Base-by-base conservation (phyloP, 148 eudicot species). In the Heliamphora exappendiculata region DNA sequence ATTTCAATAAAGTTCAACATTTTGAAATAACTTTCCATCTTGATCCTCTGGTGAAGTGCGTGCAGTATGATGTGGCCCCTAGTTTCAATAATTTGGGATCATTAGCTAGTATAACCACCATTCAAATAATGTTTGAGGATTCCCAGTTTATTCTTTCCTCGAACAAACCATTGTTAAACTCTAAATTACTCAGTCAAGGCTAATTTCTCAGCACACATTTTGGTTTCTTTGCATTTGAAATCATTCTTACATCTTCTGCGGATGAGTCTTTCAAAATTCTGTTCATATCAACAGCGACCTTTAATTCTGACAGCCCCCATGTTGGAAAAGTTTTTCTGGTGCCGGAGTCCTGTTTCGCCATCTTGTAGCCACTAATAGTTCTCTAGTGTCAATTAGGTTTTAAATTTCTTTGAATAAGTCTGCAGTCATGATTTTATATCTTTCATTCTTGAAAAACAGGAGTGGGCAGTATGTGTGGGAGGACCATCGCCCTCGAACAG, bases 401-500 rank as follows among this genome's bases (percentile, higher is more conserved):
- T n/a, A n/a, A n/a, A 13, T 70, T n/a, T 17, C 24, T 31, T 34
- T 71, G 37, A 9, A 28, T 42, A 14, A 51, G 12, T 6, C 60
- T 60, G 28, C 22, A 24, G 57, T 70, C 34, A 50, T 60, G 17
- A 13, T 64, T 11, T 16, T 9, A 60, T 60, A 14, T 74, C 9
- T 67, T 63, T 79, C 57, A 44, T 57, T 76, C 75, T 63, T 73
- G n/a, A 47, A 77, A 63, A 60, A 64, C 79, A 96, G 99, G 87
- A 82, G 77, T n/a, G 98, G 98, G 49, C 93, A 88, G 36, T 89
- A 91, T 87, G 81, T 74, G 28, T 96, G 99, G 98, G 99, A 96
- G 80, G 99, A 96, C 82, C 99, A 91, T 83, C 93, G 94, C 59
- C 99, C 99, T 68, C 87, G 84, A 78, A 87, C 98, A 70, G 99